These are phyloP conservation scores for Lentinus polychrous DNA, from an alignment of 1,284 basidiomycete genomes.

Conservation along the genomic window DNA sequence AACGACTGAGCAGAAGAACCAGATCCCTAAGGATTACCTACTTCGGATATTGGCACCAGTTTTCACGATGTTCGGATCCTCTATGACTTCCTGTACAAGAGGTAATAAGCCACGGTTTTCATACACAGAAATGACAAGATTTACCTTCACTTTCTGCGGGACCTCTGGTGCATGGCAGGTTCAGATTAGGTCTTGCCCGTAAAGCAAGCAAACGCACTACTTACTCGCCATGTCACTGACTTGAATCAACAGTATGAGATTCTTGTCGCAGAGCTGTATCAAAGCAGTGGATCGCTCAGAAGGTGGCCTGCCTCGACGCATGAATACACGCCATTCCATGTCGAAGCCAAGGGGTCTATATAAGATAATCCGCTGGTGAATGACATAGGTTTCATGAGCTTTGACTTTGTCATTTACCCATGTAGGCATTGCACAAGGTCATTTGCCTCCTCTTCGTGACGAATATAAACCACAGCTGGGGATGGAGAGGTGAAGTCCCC, in stretches of 20 bases:
- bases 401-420: slow-evolving; percentile 26
- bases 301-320: slow-evolving; percentile 19
- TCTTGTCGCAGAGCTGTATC: slow-evolving; percentile 43
- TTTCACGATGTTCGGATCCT: slow-evolving; percentile 40
- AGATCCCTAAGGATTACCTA: slow-evolving; percentile 25
- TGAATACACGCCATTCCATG: slow-evolving; percentile 50
- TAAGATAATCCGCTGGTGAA: background rate
- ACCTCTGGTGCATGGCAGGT: slow-evolving; percentile 24
- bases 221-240: slow-evolving; percentile 47
- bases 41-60: slow-evolving; percentile 56
- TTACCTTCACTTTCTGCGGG: slow-evolving; percentile 38
- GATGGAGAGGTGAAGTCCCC: slow-evolving; percentile 26
- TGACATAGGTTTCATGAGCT: background rate
- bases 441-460: slow-evolving; percentile 36
- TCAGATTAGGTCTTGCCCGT: background rate
- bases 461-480: slow-evolving; percentile 34
- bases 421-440: slow-evolving; percentile 32
- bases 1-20: background rate
- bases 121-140: slow-evolving; percentile 3
- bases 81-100: slow-evolving; percentile 36
- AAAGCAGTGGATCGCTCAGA: slow-evolving; percentile 38
- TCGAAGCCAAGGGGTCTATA: slow-evolving; percentile 53
- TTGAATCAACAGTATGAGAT: slow-evolving; percentile 50
- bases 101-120: background rate
- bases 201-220: slow-evolving; percentile 7